phyloP scores from a whole-genome alignment of 164 flowering plant species.

The Chimonanthus salicifolius region DNA sequence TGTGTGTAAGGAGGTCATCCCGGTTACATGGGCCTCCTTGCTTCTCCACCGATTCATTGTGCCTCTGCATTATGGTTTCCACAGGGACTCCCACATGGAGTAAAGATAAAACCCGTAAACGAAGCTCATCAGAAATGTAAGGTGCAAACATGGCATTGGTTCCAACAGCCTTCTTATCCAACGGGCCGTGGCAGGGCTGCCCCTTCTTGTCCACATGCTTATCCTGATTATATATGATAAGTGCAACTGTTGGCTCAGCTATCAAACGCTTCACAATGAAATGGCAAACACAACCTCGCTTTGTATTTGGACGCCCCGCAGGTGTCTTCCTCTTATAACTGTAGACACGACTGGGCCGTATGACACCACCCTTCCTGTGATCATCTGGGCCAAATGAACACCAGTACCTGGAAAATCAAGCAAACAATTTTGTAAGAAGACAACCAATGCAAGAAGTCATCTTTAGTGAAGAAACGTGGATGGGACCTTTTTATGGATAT shows the following conservation, averaged over 20 bases:
- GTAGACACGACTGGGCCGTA: slow-evolving; percentile 77
- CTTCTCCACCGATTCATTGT: slow-evolving; percentile 74
- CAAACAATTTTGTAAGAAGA: background rate
- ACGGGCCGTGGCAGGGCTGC: slow-evolving; percentile 93
- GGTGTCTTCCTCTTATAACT: slow-evolving; percentile 68
- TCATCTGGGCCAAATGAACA: slow-evolving; percentile 99
- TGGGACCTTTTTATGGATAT: background rate
- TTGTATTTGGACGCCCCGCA: slow-evolving; percentile 87
- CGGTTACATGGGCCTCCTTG: slow-evolving; percentile 88
- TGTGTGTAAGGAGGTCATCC: slow-evolving; percentile 86
- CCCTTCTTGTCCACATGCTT: slow-evolving; percentile 89
- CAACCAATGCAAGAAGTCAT: background rate
- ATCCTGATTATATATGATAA: slow-evolving; percentile 80
- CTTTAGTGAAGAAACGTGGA: background rate
- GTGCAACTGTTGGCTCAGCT: slow-evolving; percentile 93
- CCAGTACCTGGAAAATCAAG: slow-evolving; percentile 76
- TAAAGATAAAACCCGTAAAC: slow-evolving; percentile 78
- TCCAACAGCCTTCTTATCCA: slow-evolving; percentile 81
- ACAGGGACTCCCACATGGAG: slow-evolving; percentile 89
- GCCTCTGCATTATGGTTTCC: slow-evolving; percentile 96
- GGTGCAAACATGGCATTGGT: slow-evolving; percentile 96
- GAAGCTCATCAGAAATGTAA: slow-evolving; percentile 89
- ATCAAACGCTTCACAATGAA: slow-evolving; percentile 90
- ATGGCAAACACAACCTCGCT: slow-evolving; percentile 95
- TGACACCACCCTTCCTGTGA: slow-evolving; percentile 76